Percentiles rank a stretch among this genome's conserved stretches.
phyloP scores from a whole-genome alignment of 345 rosid genomes.

The Hibiscus syriacus region DNA sequence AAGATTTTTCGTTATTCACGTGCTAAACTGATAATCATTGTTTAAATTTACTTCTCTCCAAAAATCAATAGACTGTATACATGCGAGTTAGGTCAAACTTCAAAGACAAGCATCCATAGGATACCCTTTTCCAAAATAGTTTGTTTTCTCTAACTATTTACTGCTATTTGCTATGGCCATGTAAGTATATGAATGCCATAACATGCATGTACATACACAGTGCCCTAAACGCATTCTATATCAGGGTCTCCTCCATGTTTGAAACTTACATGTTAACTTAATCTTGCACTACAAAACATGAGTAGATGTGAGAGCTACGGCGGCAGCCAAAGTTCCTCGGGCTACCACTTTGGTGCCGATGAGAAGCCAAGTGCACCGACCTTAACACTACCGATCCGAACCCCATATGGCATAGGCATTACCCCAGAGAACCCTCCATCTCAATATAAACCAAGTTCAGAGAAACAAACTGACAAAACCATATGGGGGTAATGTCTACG shows the following conservation, averaged over 20 bases:
- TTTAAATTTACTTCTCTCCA: too few relatives aligned
- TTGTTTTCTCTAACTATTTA: too few relatives aligned
- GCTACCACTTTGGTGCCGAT: slow-evolving; percentile 8
- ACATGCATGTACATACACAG: not conserved
- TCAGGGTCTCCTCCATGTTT: not conserved
- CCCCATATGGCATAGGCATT: slow-evolving; percentile 6
- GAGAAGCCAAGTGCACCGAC: slow-evolving; percentile 11
- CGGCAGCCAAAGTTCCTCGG: slow-evolving; percentile 14
- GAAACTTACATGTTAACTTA: not conserved
- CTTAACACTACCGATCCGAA: slow-evolving; percentile 1
- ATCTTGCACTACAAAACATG: not conserved
- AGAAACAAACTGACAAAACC: not conserved
- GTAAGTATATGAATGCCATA: not conserved
- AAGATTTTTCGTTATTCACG: too few relatives aligned
- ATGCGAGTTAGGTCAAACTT: too few relatives aligned
- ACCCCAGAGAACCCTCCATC: slow-evolving; percentile 3
- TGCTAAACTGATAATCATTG: too few relatives aligned
- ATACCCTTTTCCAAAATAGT: too few relatives aligned
- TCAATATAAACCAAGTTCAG: not conserved
- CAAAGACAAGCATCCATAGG: too few relatives aligned
- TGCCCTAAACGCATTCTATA: not conserved
- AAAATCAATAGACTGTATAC: too few relatives aligned
- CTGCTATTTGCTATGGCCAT: too few relatives aligned
- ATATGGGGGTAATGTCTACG: too few relatives aligned
- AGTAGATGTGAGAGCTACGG: slow-evolving; percentile 16